These are phyloP conservation scores for Gillenia trifoliata DNA, from an alignment of 306 rosid species.

Conservation along the genomic window DNA sequence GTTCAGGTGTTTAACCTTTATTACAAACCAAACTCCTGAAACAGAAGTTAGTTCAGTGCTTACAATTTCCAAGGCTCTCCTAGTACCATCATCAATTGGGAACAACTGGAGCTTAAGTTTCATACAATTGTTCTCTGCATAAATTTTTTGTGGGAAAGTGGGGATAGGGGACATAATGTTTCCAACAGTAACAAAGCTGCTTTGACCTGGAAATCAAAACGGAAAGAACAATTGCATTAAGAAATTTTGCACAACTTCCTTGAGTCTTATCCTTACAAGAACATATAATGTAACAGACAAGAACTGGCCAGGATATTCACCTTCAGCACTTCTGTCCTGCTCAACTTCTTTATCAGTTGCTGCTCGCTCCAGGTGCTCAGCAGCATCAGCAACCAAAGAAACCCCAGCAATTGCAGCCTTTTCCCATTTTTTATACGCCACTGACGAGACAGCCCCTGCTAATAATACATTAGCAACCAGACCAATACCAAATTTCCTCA, in stretches of 20 bases:
- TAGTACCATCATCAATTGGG: constrained; percentile 85
- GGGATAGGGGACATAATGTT: constrained; percentile 41
- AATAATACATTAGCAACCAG: constrained; percentile 15
- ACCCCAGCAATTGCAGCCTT: constrained; percentile 99
- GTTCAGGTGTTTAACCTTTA: constrained; percentile 11
- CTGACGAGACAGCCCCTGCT: constrained; percentile 55
- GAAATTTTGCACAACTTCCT: constrained; percentile 21
- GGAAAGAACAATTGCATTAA: background rate
- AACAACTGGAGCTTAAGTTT: constrained; percentile 92
- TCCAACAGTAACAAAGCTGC: constrained; percentile 39
- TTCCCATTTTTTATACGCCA: constrained; percentile 96
- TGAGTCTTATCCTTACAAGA: constrained; percentile 4
- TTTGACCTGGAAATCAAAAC: constrained; percentile 52
- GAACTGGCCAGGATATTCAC: constrained; percentile 23
- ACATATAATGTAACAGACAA: background rate
- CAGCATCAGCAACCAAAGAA: constrained; percentile 98
- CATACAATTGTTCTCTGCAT: constrained; percentile 45
- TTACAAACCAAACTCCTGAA: background rate
- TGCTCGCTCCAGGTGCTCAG: constrained; percentile 90
- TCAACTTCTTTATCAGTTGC: constrained; percentile 52
- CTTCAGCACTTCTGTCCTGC: constrained; percentile 49
- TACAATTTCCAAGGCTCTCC: constrained; percentile 93
- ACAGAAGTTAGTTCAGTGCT: constrained; percentile 21
- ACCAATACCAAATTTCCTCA: background rate
- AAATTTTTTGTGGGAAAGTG: constrained; percentile 46